These are phyloP conservation scores for Phragmites australis DNA, from an alignment of 176 grass and related monocot species.

Conservation along the genomic window DNA sequence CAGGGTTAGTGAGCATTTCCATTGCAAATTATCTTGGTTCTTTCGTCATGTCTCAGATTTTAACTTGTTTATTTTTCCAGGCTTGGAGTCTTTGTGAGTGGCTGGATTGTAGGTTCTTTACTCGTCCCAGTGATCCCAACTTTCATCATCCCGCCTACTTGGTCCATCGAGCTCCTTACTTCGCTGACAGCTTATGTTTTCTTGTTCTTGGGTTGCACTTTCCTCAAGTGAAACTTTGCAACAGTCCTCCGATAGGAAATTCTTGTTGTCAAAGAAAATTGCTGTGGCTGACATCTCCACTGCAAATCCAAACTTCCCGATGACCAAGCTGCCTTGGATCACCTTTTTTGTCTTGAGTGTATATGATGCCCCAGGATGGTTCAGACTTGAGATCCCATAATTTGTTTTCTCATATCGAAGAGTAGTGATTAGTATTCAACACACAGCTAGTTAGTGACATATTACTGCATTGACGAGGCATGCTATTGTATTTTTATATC, in stretches of 20 bases:
- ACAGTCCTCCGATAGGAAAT: not conserved
- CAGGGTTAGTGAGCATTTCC: slow-evolving; percentile 64
- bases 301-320: not conserved
- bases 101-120: slow-evolving; percentile 75
- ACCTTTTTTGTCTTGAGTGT: not conserved
- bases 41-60: not conserved
- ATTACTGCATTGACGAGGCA: not conserved
- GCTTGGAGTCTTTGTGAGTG: slow-evolving; percentile 68
- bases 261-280: not conserved
- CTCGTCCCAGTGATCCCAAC: slow-evolving; percentile 63
- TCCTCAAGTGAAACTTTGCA: slow-evolving; percentile 57
- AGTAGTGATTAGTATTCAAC: not conserved
- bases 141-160: slow-evolving; percentile 55
- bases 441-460: not conserved
- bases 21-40: not conserved
- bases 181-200: slow-evolving; percentile 74
- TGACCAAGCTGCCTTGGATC: not conserved
- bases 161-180: slow-evolving; percentile 83
- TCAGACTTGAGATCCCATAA: too few species aligned
- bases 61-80: slow-evolving; percentile 46
- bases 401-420: not conserved
- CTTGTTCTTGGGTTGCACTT: slow-evolving; percentile 74
- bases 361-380: not conserved
- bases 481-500: not conserved
- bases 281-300: not conserved